Conservation (phyloP, 495 filamentous ascomycete genomes). For the Sporormia fimetaria region DNA sequence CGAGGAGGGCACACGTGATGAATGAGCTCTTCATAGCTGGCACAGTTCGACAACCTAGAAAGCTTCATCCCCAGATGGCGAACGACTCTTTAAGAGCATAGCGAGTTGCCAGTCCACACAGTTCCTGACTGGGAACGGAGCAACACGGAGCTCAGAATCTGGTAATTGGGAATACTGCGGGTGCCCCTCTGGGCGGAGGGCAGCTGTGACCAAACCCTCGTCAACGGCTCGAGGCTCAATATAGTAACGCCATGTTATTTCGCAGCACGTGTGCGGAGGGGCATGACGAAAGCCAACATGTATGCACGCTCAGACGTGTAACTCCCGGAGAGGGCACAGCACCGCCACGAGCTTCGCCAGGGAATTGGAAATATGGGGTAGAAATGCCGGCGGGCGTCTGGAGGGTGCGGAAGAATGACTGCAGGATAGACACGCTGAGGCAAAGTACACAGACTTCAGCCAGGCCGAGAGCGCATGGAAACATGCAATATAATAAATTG, state of each 20-base stretch:
- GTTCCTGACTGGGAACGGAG: constrained; percentile 13
- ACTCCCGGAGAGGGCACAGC: background rate
- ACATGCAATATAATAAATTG: constrained; percentile 19
- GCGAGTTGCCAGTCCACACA: background rate
- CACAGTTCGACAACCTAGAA: background rate
- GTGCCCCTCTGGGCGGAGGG: constrained; percentile 2
- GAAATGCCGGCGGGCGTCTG: constrained; percentile 18
- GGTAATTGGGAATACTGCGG: constrained; percentile 1
- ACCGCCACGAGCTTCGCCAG: constrained; percentile 1
- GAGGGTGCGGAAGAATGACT: constrained; percentile 11
- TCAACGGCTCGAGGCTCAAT: constrained; percentile 12
- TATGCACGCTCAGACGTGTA: constrained; percentile 3
- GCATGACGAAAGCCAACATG: constrained; percentile 6
- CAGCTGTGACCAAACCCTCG: constrained; percentile 1
- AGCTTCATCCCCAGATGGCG: background rate
- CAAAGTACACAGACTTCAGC: background rate
- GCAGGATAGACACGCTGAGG: constrained; percentile 3
- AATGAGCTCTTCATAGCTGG: constrained; percentile 12
- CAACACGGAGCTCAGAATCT: constrained; percentile 6
- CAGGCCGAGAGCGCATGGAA: background rate
- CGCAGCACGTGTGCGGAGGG: constrained; percentile 10
- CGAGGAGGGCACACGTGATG: constrained; percentile 9
- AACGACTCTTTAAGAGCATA: constrained; percentile 14
- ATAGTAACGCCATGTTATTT: background rate
- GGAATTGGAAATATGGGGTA: constrained; percentile 1